phyloP scores from a whole-genome alignment of 2,329 filamentous ascomycete species.

The Fusarium sp. region DNA sequence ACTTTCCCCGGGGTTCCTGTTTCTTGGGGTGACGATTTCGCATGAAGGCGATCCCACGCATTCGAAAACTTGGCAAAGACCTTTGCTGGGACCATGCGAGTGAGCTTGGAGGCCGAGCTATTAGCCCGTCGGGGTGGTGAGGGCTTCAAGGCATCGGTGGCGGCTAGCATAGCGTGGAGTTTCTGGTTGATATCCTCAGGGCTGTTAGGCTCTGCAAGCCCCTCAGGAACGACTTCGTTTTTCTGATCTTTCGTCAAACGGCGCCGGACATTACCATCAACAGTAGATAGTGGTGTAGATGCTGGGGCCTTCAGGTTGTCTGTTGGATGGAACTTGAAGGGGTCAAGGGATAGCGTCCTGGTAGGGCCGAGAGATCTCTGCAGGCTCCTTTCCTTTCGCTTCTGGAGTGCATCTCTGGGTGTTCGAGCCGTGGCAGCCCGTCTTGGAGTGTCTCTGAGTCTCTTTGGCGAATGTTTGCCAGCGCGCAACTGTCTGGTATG shows the following conservation, averaged over 20 bases:
- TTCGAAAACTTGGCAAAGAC: slow-evolving; percentile 51
- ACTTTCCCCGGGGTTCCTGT: slow-evolving; percentile 8
- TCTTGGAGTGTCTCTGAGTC: slow-evolving; percentile 13
- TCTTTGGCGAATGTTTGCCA: slow-evolving; percentile 25
- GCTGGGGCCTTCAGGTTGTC: slow-evolving; percentile 8
- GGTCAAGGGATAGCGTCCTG: slow-evolving; percentile 26
- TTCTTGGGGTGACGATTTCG: slow-evolving; percentile 42
- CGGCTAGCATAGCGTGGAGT: slow-evolving; percentile 52
- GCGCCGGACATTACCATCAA: slow-evolving; percentile 28
- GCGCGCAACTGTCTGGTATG: slow-evolving; percentile 14
- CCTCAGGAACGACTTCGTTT: background rate
- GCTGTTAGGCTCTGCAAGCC: slow-evolving; percentile 9
- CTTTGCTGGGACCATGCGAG: slow-evolving; percentile 47
- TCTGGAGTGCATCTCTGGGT: slow-evolving; percentile 20
- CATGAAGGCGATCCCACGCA: slow-evolving; percentile 49
- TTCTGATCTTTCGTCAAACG: background rate
- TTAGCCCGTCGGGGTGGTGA: slow-evolving; percentile 19
- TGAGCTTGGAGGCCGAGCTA: slow-evolving; percentile 39
- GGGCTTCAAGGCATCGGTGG: slow-evolving; percentile 51
- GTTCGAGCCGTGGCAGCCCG: slow-evolving; percentile 26
- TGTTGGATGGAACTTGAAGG: slow-evolving; percentile 37
- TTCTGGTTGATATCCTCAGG: slow-evolving; percentile 50
- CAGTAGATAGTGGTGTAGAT: slow-evolving; percentile 19
- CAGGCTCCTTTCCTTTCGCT: slow-evolving; percentile 23
- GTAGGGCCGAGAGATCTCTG: slow-evolving; percentile 28